These are phyloP conservation scores for Nannizziopsis arthrosporioides DNA, from an alignment of 2,329 filamentous ascomycete genomes.

Conservation along the genomic window DNA sequence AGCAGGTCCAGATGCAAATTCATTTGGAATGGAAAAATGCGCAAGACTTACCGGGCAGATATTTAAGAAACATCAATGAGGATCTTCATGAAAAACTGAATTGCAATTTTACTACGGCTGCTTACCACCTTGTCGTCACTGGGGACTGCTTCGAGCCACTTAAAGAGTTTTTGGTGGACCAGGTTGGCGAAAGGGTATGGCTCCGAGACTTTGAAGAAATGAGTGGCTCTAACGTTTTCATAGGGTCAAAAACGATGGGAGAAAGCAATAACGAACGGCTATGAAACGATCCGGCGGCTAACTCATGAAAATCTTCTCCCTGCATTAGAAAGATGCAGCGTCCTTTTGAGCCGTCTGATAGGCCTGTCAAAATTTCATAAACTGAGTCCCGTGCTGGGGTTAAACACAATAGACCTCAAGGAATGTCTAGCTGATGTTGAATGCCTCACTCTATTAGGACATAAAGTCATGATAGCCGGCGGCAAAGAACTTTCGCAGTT, in stretches of 20 bases:
- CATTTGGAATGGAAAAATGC: slow-evolving; percentile 71
- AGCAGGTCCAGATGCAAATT: slow-evolving; percentile 68
- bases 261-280: slow-evolving; percentile 65
- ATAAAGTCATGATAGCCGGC: slow-evolving; percentile 58
- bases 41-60: slow-evolving; percentile 65
- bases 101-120: slow-evolving; percentile 58
- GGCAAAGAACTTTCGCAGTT: slow-evolving; percentile 72
- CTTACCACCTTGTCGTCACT: slow-evolving; percentile 76
- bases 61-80: slow-evolving; percentile 64
- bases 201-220: background rate
- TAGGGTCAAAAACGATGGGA: slow-evolving; percentile 94
- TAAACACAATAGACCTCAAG: slow-evolving; percentile 52
- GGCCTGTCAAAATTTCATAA: slow-evolving; percentile 75
- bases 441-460: slow-evolving; percentile 61
- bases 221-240: background rate
- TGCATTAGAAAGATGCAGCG: slow-evolving; percentile 67
- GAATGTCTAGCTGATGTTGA: slow-evolving; percentile 55
- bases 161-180: slow-evolving; percentile 80
- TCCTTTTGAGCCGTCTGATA: slow-evolving; percentile 70
- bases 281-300: slow-evolving; percentile 64
- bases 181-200: slow-evolving; percentile 62
- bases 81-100: slow-evolving; percentile 56
- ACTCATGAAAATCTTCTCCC: slow-evolving; percentile 82
- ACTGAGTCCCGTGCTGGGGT: slow-evolving; percentile 52
- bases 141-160: slow-evolving; percentile 65